phyloP scores from a whole-genome alignment of 495 filamentous ascomycete genomes.

The Neurospora intermedia region DNA sequence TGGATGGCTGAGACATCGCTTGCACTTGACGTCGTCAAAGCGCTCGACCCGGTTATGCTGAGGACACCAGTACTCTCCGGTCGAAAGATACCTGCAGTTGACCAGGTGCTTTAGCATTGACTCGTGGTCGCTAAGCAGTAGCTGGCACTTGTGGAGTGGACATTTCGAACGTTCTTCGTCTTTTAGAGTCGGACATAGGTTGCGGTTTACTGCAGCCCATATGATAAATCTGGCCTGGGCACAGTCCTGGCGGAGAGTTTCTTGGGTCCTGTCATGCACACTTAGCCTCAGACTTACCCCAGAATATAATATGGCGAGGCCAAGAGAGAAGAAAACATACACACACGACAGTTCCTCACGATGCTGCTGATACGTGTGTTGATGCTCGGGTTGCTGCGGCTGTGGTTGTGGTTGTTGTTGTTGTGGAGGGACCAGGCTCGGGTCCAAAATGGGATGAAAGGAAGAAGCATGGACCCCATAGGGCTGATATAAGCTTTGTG shows the following conservation, averaged over 20 bases:
- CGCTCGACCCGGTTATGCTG: slow-evolving; percentile 37
- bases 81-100: slow-evolving; percentile 29
- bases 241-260: slow-evolving; percentile 33
- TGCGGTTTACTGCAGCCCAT: slow-evolving; percentile 41
- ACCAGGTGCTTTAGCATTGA: slow-evolving; percentile 35
- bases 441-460: slow-evolving; percentile 4
- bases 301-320: not conserved
- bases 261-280: slow-evolving; percentile 24
- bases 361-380: not conserved
- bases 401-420: not conserved
- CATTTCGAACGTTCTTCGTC: slow-evolving; percentile 30
- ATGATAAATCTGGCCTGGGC: slow-evolving; percentile 37
- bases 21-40: slow-evolving; percentile 37
- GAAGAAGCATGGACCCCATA: not conserved
- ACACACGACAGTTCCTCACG: slow-evolving; percentile 17
- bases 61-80: slow-evolving; percentile 38
- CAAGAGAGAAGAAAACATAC: slow-evolving; percentile 14
- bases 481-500: not conserved
- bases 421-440: not conserved
- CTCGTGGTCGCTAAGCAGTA: slow-evolving; percentile 33
- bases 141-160: slow-evolving; percentile 31
- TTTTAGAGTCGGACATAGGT: slow-evolving; percentile 21
- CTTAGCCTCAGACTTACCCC: slow-evolving; percentile 13
- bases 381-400: slow-evolving; percentile 1
- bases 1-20: slow-evolving; percentile 32